Evolutionary conservation across 805 yeast genomes (phyloP).

Genomic region (Myxozyma vanderwaltii): DNA sequence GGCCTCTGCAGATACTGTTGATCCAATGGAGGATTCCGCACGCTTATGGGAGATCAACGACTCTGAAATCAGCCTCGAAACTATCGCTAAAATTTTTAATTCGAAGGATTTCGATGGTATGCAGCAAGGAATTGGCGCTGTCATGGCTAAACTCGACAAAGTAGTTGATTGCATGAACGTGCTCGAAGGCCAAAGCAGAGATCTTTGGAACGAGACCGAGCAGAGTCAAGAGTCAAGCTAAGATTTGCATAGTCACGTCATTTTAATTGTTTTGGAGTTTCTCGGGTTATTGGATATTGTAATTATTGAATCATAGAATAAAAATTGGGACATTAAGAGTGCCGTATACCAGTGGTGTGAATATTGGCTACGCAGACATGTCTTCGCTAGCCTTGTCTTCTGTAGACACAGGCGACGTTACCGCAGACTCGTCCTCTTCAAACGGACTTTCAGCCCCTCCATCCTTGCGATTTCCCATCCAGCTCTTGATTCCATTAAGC

Average conservation of each 20-base stretch:
- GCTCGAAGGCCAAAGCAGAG: slow-evolving; percentile 41
- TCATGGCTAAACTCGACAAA: slow-evolving; percentile 52
- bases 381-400: neutral
- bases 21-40: slow-evolving; percentile 36
- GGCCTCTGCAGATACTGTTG: slow-evolving; percentile 36
- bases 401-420: slow-evolving; percentile 14
- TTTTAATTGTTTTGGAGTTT: too few species aligned
- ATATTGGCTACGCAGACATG: neutral
- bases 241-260: too few species aligned
- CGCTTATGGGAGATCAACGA: slow-evolving; percentile 25
- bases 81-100: slow-evolving; percentile 43
- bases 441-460: neutral
- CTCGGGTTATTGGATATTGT: neutral
- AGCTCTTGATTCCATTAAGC: slow-evolving; percentile 26
- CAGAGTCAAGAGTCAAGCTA: neutral
- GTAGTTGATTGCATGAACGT: slow-evolving; percentile 51
- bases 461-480: slow-evolving; percentile 25
- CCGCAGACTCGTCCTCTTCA: slow-evolving; percentile 12
- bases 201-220: slow-evolving; percentile 37
- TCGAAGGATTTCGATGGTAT: slow-evolving; percentile 57
- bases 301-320: too few species aligned
- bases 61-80: slow-evolving; percentile 32
- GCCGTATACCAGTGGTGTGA: neutral
- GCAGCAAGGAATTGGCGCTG: slow-evolving; percentile 52
- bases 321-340: too few species aligned